Evolutionary conservation across 1,139 yeast species (phyloP), one percentile per base, ranked within the genome.

Genomic region (Meyerozyma smithsonii): DNA sequence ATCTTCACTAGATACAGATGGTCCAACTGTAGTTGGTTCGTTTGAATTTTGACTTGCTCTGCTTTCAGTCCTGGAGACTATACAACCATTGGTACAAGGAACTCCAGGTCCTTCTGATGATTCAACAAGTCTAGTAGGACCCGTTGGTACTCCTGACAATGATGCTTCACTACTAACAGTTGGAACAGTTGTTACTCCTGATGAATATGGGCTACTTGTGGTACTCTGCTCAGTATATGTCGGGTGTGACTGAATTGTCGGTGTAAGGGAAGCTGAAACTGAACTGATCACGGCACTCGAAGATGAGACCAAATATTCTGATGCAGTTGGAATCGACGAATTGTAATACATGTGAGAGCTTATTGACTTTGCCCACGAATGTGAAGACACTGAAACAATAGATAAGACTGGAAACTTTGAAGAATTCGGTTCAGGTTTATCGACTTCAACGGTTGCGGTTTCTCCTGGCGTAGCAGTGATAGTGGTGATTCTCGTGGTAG

Each of bases 371-470:
- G n/a, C n/a, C n/a, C n/a, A n/a, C n/a, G n/a, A n/a, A n/a, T n/a
- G n/a, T n/a, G 25, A 23, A 23, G n/a, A 26, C n/a, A 14, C 10
- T 8, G 17, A 14, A 26, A 26, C 17, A n/a, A 14, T 4, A 26
- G n/a, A 14, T 11, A 3, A 14, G n/a, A 14, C 17, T 26, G 14
- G n/a, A 12, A 4, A 10, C 8, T 12, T 12, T 14, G 14, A n/a
- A 23, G 11, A n/a, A 23, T 14, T 32, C 15, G 35, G 24, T 11
- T 23, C 3, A 0, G 54, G 55, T n/a, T 42, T 44, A n/a, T 11
- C 15, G 7, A 42, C 45, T 11, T 45, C 43, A 4, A 49, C 42
- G 14, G 44, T 40, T 2, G 43, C 42, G 5, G 51, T 43, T 7
- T 40, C 48, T 11, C 35, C 46, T 21, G 48, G 47, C 10, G 44